Evolutionary conservation across 2,329 filamentous ascomycete species (phyloP).

Genomic region (Hymenoscyphus occultus): DNA sequence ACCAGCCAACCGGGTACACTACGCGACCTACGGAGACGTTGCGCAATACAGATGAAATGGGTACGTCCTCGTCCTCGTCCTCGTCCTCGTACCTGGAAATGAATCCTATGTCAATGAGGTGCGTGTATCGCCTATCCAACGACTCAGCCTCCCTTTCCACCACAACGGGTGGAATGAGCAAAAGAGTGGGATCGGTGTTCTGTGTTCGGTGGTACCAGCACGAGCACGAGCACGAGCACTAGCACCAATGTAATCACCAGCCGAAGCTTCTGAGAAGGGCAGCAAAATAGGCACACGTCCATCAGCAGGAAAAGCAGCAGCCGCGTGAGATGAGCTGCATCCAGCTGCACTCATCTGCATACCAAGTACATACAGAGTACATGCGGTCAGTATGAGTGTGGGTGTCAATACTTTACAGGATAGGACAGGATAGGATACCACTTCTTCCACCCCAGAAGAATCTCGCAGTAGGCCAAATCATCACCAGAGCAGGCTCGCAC

Average conservation of each 20-base stretch:
- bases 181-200: neutral
- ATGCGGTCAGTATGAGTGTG: neutral
- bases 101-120: neutral
- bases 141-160: conserved; percentile 5
- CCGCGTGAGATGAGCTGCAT: conserved; percentile 13
- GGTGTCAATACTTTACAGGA: conserved; percentile 6
- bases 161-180: neutral
- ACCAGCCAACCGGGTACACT: neutral
- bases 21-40: neutral
- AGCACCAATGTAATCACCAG: no score
- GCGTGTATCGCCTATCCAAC: conserved; percentile 1
- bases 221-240: neutral
- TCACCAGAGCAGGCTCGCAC: conserved; percentile 16
- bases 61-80: neutral
- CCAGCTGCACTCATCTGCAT: neutral
- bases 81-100: neutral
- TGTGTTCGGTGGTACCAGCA: neutral
- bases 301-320: conserved; percentile 3
- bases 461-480: conserved; percentile 6
- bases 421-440: conserved; percentile 12
- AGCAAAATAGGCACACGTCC: neutral
- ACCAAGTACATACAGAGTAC: neutral
- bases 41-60: neutral
- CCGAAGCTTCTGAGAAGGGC: neutral
- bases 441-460: neutral